phyloP scores from a whole-genome alignment of 768 basidiomycete genomes.

The Imleria badia region DNA sequence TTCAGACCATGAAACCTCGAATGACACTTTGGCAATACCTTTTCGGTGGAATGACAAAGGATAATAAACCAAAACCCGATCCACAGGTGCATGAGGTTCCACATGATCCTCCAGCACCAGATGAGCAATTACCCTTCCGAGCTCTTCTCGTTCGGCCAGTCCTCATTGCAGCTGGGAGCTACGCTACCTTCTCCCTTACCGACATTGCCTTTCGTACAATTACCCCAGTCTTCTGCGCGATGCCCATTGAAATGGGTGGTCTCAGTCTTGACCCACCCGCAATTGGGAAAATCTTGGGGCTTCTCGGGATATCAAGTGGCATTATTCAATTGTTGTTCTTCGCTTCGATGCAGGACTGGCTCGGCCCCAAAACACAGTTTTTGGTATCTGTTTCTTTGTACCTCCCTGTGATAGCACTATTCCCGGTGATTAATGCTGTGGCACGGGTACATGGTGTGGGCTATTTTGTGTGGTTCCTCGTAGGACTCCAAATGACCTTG shows the following conservation, averaged over 20 bases:
- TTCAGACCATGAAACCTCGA: constrained; percentile 15
- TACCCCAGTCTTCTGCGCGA: constrained; percentile 33
- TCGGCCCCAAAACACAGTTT: constrained; percentile 61
- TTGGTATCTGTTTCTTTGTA: constrained; percentile 46
- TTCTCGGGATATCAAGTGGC: constrained; percentile 33
- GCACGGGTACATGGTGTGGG: constrained; percentile 41
- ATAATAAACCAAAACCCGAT: neutral
- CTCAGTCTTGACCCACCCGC: constrained; percentile 25
- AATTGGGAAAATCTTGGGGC: constrained; percentile 31
- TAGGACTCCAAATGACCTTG: constrained; percentile 48
- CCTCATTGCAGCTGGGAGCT: constrained; percentile 56
- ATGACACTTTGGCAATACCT: constrained; percentile 18
- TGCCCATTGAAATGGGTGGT: constrained; percentile 31
- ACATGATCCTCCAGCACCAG: neutral
- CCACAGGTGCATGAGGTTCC: neutral
- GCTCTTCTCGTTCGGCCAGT: constrained; percentile 52
- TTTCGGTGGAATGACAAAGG: constrained; percentile 8
- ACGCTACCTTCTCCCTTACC: constrained; percentile 57
- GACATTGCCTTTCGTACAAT: constrained; percentile 61
- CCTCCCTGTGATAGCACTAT: constrained; percentile 45
- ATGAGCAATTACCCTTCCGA: constrained; percentile 43
- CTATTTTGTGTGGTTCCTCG: constrained; percentile 45
- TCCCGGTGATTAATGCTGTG: constrained; percentile 42
- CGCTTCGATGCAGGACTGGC: constrained; percentile 49
- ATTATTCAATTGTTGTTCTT: constrained; percentile 63